Conservation (phyloP, 805 yeast genomes). For the Candida loeiensis region DNA sequence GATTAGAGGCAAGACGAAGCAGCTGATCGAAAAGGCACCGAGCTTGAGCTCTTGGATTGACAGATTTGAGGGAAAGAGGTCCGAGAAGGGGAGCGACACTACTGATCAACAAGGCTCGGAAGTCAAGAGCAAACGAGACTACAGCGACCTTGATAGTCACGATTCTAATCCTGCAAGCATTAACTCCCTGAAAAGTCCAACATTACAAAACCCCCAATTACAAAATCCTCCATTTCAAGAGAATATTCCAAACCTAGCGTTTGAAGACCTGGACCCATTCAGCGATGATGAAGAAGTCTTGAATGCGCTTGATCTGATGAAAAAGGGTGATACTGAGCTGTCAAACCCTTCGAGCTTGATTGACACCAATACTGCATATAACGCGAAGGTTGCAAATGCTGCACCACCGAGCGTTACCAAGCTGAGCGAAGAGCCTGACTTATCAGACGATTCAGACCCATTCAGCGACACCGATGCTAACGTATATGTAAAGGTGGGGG, state of each 20-base stretch:
- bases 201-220: too few species aligned
- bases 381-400: neutral
- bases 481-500: neutral
- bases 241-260: too few species aligned
- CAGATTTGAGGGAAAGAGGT: conserved; percentile 19
- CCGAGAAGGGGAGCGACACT: neutral
- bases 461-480: conserved; percentile 11
- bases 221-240: too few species aligned
- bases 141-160: too few species aligned
- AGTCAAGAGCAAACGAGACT: neutral
- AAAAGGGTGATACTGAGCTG: neutral
- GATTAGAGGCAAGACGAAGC: conserved; percentile 9
- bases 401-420: too few species aligned
- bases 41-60: conserved; percentile 27
- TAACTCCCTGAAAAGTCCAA: too few species aligned
- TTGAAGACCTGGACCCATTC: conserved; percentile 21
- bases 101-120: neutral
- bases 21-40: conserved; percentile 2
- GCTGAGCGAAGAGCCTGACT: too few species aligned
- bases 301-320: neutral
- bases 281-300: conserved; percentile 21
- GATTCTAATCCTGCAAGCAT: too few species aligned
- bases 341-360: too few species aligned
- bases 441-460: conserved; percentile 12
- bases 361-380: neutral